These are phyloP conservation scores for Gigaspora rosea DNA, from an alignment of 192 early-diverging fungal genomes.

Conservation along the genomic window DNA sequence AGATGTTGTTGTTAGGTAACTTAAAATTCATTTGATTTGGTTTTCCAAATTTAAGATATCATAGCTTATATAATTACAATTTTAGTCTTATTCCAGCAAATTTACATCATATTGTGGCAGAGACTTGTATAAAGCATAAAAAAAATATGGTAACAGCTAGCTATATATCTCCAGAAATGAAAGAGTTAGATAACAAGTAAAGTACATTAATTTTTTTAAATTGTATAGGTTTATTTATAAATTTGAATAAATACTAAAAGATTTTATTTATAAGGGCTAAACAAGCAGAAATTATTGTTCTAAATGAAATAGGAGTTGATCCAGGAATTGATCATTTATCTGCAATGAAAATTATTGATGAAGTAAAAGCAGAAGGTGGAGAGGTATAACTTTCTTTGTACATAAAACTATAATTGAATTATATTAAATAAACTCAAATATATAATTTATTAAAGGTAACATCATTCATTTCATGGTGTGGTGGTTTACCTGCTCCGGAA, in stretches of 20 bases:
- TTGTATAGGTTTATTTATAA: background rate
- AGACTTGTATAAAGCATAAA: constrained; percentile 73
- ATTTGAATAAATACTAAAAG: background rate
- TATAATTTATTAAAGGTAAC: constrained; percentile 35
- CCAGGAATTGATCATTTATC: constrained; percentile 98
- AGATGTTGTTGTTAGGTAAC: constrained; percentile 84
- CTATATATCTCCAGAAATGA: constrained; percentile 94
- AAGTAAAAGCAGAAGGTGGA: constrained; percentile 74
- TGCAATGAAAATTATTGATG: constrained; percentile 94
- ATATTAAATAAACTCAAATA: too few relatives aligned
- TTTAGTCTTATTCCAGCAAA: constrained; percentile 84
- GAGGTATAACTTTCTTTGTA: constrained; percentile 36
- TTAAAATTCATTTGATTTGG: background rate
- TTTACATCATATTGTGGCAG: constrained; percentile 77
- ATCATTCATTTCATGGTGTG: constrained; percentile 96
- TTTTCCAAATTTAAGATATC: too few relatives aligned
- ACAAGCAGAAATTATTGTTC: constrained; percentile 79
- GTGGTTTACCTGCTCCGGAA: constrained; percentile 93
- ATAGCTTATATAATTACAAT: too few relatives aligned
- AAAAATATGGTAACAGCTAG: constrained; percentile 96
- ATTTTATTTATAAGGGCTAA: constrained; percentile 54
- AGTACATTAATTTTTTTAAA: background rate
- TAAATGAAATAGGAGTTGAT: constrained; percentile 98
- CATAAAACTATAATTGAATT: constrained; percentile 1
- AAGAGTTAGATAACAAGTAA: constrained; percentile 66